A percentile compares a stretch with the other conserved stretches of the same genome.
These are phyloP conservation scores for Trametes elegans DNA, from an alignment of 768 basidiomycete species.

Conservation along the genomic window DNA sequence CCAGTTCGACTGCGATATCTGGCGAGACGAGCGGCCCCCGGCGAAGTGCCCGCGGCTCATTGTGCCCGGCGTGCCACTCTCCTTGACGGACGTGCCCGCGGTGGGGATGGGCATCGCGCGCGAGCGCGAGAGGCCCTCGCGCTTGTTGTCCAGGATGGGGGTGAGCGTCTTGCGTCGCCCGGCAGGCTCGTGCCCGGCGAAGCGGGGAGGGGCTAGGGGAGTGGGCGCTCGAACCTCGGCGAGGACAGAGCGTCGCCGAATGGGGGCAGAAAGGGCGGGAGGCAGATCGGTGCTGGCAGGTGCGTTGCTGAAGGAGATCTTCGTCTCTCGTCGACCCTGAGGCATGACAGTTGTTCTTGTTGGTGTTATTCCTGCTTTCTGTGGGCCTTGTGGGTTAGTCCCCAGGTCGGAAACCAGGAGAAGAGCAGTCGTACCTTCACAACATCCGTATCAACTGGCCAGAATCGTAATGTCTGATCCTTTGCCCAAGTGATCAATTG, in stretches of 20 bases:
- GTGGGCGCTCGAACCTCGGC: constrained; percentile 70
- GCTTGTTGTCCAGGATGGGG: neutral
- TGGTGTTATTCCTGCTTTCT: constrained; percentile 30
- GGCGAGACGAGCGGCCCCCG: constrained; percentile 48
- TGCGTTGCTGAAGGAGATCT: constrained; percentile 55
- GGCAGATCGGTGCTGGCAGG: constrained; percentile 32
- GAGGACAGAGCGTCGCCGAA: constrained; percentile 64
- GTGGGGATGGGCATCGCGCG: constrained; percentile 12
- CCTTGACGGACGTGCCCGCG: constrained; percentile 17
- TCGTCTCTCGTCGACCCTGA: constrained; percentile 23
- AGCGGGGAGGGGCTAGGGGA: constrained; percentile 30
- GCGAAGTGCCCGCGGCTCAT: constrained; percentile 47
- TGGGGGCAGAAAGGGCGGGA: constrained; percentile 61
- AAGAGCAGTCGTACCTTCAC: constrained; percentile 51
- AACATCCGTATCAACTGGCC: constrained; percentile 75
- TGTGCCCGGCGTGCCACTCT: constrained; percentile 29
- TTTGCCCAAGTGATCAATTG: constrained; percentile 82
- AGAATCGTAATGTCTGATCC: constrained; percentile 87
- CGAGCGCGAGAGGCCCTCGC: neutral
- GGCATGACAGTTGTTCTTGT: constrained; percentile 13
- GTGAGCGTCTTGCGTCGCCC: constrained; percentile 8
- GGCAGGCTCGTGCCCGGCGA: constrained; percentile 11
- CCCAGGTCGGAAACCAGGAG: too few relatives aligned
- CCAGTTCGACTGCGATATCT: constrained; percentile 72
- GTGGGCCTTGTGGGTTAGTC: neutral